phyloP scores from a whole-genome alignment of 441 rosid genomes.

The Pelargonium citronellum region DNA sequence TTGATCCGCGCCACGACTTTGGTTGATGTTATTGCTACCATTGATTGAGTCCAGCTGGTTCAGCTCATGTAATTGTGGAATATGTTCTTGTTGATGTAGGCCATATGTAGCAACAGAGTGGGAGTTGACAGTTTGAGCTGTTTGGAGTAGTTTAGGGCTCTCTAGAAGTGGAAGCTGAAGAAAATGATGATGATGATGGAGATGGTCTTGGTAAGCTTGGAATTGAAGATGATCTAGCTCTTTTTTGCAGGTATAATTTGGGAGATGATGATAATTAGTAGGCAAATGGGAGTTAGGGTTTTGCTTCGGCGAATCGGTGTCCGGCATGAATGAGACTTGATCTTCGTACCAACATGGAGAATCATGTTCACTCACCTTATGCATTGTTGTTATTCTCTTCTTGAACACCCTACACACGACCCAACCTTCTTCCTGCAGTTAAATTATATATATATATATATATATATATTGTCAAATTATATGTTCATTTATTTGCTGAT shows the following conservation, averaged over 20 bases:
- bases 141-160: slow-evolving; percentile 54
- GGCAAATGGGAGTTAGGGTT: slow-evolving; percentile 40
- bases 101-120: slow-evolving; percentile 39
- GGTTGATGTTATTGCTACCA: too few species aligned
- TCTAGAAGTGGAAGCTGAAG: slow-evolving; percentile 84
- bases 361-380: slow-evolving; percentile 61
- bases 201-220: slow-evolving; percentile 32
- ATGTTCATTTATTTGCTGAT: too few species aligned
- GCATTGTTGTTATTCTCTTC: slow-evolving; percentile 64
- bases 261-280: slow-evolving; percentile 40
- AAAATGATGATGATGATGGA: slow-evolving; percentile 49
- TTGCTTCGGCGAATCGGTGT: slow-evolving; percentile 57
- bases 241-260: slow-evolving; percentile 64
- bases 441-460: neutral
- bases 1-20: slow-evolving; percentile 27
- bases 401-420: slow-evolving; percentile 96
- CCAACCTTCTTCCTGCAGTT: slow-evolving; percentile 92
- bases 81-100: slow-evolving; percentile 33
- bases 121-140: neutral
- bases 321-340: slow-evolving; percentile 68
- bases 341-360: slow-evolving; percentile 93
- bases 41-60: too few species aligned
- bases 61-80: slow-evolving; percentile 40
- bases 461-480: too few species aligned
- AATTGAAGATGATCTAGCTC: slow-evolving; percentile 43